phyloP scores from a whole-genome alignment of 2,329 filamentous ascomycete genomes.

The Sphaerulina vaccinii region DNA sequence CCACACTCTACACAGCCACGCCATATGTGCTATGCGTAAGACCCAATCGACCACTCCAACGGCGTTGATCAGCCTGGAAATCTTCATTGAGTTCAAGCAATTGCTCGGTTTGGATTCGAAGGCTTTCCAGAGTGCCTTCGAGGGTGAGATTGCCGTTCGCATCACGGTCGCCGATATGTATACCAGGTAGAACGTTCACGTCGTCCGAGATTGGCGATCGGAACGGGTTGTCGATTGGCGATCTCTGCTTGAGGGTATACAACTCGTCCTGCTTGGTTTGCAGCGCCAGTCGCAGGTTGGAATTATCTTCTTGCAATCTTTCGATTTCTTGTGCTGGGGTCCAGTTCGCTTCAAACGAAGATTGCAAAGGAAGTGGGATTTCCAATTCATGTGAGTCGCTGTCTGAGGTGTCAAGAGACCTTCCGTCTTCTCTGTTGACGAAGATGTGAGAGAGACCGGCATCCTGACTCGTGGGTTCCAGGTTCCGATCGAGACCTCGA shows the following conservation, averaged over 20 bases:
- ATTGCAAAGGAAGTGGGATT: conserved; percentile 17
- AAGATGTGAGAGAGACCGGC: conserved; percentile 23
- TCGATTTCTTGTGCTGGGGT: conserved; percentile 10
- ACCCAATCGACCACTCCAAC: conserved; percentile 27
- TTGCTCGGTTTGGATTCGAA: conserved; percentile 37
- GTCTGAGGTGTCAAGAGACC: background rate
- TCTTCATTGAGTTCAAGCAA: conserved; percentile 38
- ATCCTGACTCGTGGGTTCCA: background rate
- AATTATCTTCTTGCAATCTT: conserved; percentile 23
- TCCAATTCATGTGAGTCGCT: conserved; percentile 20
- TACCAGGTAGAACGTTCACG: background rate
- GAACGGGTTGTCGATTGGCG: conserved; percentile 13
- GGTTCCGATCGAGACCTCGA: no score
- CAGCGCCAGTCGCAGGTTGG: conserved; percentile 15
- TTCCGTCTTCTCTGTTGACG: conserved; percentile 18
- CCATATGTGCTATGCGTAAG: conserved; percentile 3
- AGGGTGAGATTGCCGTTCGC: conserved; percentile 24
- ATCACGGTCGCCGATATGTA: conserved; percentile 7
- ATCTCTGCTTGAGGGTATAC: background rate
- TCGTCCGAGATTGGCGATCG: conserved; percentile 16
- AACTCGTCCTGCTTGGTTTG: conserved; percentile 18
- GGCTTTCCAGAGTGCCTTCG: conserved; percentile 36
- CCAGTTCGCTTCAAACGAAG: conserved; percentile 15
- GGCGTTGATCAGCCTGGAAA: conserved; percentile 33
- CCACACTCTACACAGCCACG: background rate